These are phyloP conservation scores for Hepatocystis sp. DNA, from an alignment of 169 alveolate genomes.

Conservation along the genomic window DNA sequence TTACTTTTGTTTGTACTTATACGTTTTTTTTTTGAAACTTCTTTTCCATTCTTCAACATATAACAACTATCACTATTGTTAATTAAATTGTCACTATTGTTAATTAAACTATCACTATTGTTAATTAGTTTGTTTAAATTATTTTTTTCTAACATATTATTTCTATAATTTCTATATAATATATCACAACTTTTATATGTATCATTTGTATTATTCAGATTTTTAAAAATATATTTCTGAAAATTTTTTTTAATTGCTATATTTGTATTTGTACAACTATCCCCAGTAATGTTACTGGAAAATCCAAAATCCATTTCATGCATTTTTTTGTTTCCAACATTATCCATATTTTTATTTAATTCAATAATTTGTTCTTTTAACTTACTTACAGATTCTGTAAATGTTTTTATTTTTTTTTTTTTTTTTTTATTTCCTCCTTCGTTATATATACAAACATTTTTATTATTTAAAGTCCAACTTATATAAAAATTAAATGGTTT, in stretches of 20 bases:
- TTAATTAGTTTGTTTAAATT: too few relatives aligned
- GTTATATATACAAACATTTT: constrained; percentile 7
- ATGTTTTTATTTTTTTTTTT: constrained; percentile 26
- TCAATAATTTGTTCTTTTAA: constrained; percentile 7
- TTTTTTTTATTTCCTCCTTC: background rate
- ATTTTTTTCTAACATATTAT: too few relatives aligned
- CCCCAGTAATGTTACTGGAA: background rate
- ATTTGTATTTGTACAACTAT: background rate
- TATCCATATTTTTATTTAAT: background rate
- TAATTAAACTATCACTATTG: too few relatives aligned
- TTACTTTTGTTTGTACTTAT: background rate
- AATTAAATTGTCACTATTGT: too few relatives aligned
- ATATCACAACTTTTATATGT: too few relatives aligned
- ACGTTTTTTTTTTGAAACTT: background rate
- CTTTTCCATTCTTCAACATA: background rate
- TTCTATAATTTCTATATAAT: too few relatives aligned
- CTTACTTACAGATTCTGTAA: constrained; percentile 3
- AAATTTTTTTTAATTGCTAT: too few relatives aligned
- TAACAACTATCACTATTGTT: background rate
- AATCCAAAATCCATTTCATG: background rate
- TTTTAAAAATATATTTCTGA: too few relatives aligned
- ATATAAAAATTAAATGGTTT: constrained; percentile 20
- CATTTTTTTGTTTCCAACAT: background rate
- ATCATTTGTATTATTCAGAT: too few relatives aligned
- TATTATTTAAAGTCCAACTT: constrained; percentile 12